A percentile compares a stretch with the other conserved stretches of the same genome.
These are phyloP conservation scores for Talaromyces pinophilus DNA, from an alignment of 2,329 filamentous ascomycete species.

Conservation along the genomic window DNA sequence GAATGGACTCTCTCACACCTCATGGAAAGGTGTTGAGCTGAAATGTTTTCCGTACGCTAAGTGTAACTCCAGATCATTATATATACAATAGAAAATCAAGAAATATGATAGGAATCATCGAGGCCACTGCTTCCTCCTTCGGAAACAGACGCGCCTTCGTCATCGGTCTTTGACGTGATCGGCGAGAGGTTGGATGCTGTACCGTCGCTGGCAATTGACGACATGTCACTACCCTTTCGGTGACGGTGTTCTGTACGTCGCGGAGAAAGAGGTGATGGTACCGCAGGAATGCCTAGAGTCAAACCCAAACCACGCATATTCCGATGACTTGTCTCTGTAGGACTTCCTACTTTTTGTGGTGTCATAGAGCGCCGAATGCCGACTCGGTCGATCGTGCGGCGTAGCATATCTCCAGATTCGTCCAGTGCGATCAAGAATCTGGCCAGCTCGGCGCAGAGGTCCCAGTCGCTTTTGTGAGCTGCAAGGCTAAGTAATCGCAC, in stretches of 20 bases:
- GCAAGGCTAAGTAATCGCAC: constrained; percentile 79
- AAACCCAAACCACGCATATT: constrained; percentile 40
- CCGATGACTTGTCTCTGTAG: constrained; percentile 28
- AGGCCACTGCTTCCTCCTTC: constrained; percentile 22
- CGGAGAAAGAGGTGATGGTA: constrained; percentile 32
- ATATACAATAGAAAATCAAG: constrained; percentile 6
- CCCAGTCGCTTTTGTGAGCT: constrained; percentile 86
- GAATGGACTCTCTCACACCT: not conserved
- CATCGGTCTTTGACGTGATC: constrained; percentile 20
- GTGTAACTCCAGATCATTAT: not conserved
- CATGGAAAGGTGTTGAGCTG: not conserved
- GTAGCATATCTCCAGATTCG: constrained; percentile 75
- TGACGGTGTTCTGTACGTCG: constrained; percentile 15
- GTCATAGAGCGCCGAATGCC: constrained; percentile 32
- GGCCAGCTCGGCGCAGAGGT: constrained; percentile 90
- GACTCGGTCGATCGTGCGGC: constrained; percentile 47
- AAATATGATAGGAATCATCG: constrained; percentile 18
- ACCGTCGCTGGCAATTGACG: constrained; percentile 23
- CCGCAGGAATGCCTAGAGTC: constrained; percentile 37
- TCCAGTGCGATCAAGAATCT: constrained; percentile 94
- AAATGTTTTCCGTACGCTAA: not conserved
- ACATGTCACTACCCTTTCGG: constrained; percentile 25
- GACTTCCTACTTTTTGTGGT: constrained; percentile 8
- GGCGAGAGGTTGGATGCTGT: constrained; percentile 21
- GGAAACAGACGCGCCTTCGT: constrained; percentile 17